These are phyloP conservation scores for Mucor piriformis DNA, from an alignment of 371 early-diverging fungal species.

Conservation along the genomic window DNA sequence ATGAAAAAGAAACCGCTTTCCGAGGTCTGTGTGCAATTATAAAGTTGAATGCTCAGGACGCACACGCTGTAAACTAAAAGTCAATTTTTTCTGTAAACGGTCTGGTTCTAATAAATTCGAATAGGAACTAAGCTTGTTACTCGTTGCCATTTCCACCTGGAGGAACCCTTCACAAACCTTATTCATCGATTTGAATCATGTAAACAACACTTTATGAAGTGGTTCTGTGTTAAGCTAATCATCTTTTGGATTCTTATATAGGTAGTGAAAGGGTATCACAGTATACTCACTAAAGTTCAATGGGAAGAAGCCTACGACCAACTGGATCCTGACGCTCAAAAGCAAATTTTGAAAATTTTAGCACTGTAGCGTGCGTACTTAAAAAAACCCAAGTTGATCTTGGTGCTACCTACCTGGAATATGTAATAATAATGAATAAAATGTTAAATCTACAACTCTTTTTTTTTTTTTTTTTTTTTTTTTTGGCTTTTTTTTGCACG, in stretches of 20 bases:
- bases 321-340: conserved; percentile 2
- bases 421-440: no score
- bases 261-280: conserved; percentile 7
- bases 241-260: no score
- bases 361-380: no score
- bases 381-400: no score
- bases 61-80: conserved; percentile 42
- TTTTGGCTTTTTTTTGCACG: no score
- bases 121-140: conserved; percentile 13
- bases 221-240: no score
- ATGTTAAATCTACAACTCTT: no score
- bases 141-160: conserved; percentile 11
- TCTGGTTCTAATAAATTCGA: not conserved
- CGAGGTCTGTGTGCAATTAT: conserved; percentile 84
- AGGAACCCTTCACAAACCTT: conserved; percentile 6
- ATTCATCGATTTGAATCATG: conserved; percentile 11
- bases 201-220: no score
- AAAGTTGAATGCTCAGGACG: conserved; percentile 73
- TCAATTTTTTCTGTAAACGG: not conserved
- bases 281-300: not conserved
- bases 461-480: no score
- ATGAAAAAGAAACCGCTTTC: conserved; percentile 89
- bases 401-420: no score
- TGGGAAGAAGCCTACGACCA: conserved; percentile 2
- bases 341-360: not conserved